Evolutionary conservation across 768 basidiomycete genomes (phyloP).

Genomic region (Serendipita vermifera): DNA sequence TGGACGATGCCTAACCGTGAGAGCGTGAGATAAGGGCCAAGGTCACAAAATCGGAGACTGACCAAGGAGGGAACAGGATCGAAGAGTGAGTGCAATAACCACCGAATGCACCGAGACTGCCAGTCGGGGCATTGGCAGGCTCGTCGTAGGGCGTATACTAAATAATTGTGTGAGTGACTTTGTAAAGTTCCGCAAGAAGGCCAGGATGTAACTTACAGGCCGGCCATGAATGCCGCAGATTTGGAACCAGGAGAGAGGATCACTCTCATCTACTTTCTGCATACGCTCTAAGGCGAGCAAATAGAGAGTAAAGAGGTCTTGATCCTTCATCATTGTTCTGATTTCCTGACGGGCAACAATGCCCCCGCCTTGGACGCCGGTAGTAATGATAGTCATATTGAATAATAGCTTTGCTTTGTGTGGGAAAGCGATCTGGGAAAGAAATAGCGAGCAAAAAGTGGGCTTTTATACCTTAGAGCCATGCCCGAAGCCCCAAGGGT

Average conservation of each 20-base stretch:
- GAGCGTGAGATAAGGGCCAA: background rate
- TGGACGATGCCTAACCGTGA: conserved; percentile 31
- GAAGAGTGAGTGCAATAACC: conserved; percentile 46
- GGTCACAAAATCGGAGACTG: background rate
- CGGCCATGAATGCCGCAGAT: conserved; percentile 42
- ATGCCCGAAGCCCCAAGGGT: too few relatives aligned
- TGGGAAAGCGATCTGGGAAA: too few relatives aligned
- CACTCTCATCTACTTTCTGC: conserved; percentile 20
- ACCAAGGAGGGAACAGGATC: conserved; percentile 40
- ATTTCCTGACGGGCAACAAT: conserved; percentile 10
- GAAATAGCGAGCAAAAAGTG: too few relatives aligned
- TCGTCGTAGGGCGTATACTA: too few relatives aligned
- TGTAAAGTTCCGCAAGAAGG: too few relatives aligned
- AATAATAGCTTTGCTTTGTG: too few relatives aligned
- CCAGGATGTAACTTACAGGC: background rate
- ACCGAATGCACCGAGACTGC: conserved; percentile 23
- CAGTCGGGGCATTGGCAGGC: too few relatives aligned
- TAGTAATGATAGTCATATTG: too few relatives aligned
- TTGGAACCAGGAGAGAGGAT: conserved; percentile 31
- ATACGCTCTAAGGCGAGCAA: conserved; percentile 18
- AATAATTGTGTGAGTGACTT: too few relatives aligned
- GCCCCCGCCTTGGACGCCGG: too few relatives aligned
- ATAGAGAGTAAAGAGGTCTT: conserved; percentile 11
- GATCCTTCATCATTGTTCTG: background rate
- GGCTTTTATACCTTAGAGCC: too few relatives aligned